Conservation (phyloP, 345 rosid species). For the Dimocarpus longan region DNA sequence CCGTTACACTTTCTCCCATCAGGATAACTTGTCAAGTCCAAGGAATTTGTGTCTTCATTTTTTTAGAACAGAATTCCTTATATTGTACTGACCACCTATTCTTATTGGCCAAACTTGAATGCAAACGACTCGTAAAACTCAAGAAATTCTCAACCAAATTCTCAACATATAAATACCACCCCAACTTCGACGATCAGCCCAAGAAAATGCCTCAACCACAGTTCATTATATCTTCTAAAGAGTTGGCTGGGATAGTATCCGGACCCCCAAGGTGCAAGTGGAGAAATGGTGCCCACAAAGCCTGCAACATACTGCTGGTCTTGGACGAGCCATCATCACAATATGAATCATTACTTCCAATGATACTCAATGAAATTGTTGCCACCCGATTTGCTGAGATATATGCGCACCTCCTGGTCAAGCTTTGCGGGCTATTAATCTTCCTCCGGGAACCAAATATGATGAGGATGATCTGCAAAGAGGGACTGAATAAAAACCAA, state of each 20-base stretch:
- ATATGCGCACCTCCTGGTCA: slow-evolving; percentile 19
- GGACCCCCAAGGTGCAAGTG: too few relatives aligned
- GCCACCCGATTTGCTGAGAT: slow-evolving; percentile 21
- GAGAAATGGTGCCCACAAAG: slow-evolving; percentile 30
- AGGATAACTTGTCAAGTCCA: neutral
- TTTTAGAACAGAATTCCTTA: neutral
- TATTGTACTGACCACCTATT: slow-evolving; percentile 8
- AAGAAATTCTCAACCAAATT: neutral
- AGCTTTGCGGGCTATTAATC: neutral
- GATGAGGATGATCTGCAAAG: slow-evolving; percentile 22
- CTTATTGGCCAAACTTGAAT: neutral
- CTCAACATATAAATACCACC: too few relatives aligned
- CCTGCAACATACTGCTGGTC: neutral
- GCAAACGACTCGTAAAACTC: neutral
- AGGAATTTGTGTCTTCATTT: neutral
- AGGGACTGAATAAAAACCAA: slow-evolving; percentile 20
- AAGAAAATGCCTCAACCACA: too few relatives aligned
- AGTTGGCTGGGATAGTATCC: too few relatives aligned
- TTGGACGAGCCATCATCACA: neutral
- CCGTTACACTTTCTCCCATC: too few relatives aligned
- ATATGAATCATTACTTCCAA: neutral
- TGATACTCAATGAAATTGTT: slow-evolving; percentile 12
- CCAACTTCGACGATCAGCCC: too few relatives aligned
- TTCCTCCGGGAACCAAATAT: slow-evolving; percentile 13
- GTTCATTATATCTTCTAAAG: too few relatives aligned